Conservation (phyloP, 345 rosid species). For the Limnanthes douglasii region DNA sequence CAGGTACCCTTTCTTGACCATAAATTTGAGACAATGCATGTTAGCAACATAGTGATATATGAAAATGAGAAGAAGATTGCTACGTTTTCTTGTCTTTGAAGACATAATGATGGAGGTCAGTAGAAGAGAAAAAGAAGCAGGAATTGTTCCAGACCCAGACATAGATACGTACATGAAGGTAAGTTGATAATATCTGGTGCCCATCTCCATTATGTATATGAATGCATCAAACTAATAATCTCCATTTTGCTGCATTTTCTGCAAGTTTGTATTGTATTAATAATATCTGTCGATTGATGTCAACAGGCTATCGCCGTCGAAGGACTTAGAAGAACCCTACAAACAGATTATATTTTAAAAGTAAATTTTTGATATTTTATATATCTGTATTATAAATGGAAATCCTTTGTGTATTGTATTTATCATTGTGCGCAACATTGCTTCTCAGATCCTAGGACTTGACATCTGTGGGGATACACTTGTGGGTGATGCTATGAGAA, state of each 20-base stretch:
- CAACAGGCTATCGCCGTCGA: constrained; percentile 24
- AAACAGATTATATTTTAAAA: constrained; percentile 34
- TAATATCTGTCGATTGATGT: background rate
- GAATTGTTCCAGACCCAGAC: constrained; percentile 30
- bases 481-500: constrained; percentile 27
- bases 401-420: background rate
- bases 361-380: constrained; percentile 15
- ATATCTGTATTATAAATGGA: no score
- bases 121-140: constrained; percentile 28
- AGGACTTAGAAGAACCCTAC: constrained; percentile 24
- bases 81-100: background rate
- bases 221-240: background rate
- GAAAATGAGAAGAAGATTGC: background rate
- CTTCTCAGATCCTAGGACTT: constrained; percentile 26
- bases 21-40: constrained; percentile 7
- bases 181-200: no score
- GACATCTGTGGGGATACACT: constrained; percentile 32
- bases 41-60: background rate
- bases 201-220: no score
- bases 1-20: constrained; percentile 14
- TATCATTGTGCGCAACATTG: background rate
- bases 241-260: background rate
- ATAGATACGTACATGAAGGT: constrained; percentile 39
- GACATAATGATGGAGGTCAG: constrained; percentile 27
- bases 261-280: background rate